phyloP scores from a whole-genome alignment of 441 rosid species.

The Populus trichocarpa region DNA sequence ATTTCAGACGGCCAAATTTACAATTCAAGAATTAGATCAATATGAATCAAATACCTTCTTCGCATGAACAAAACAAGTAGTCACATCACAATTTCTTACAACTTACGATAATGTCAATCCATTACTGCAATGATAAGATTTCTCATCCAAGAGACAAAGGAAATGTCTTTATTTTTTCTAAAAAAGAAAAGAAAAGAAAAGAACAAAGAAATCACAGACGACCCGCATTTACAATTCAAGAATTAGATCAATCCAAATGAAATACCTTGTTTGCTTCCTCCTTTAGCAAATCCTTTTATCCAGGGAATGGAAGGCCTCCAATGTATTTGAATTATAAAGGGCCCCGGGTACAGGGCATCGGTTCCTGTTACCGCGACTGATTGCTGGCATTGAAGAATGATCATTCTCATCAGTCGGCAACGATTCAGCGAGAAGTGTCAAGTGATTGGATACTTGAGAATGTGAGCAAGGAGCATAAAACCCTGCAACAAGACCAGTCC shows the following conservation, averaged over 20 bases:
- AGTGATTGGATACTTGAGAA: constrained; percentile 64
- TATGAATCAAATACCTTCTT: not conserved
- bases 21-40: not conserved
- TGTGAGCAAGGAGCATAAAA: constrained; percentile 93
- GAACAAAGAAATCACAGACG: not conserved
- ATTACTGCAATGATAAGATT: not conserved
- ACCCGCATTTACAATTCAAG: not conserved
- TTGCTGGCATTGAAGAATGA: constrained; percentile 23
- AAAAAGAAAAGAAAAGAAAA: no score
- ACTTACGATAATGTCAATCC: not conserved
- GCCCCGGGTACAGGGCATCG: constrained; percentile 77
- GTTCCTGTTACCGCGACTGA: constrained; percentile 55
- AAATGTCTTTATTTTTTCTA: not conserved
- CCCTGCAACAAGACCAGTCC: constrained; percentile 39
- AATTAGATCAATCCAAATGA: not conserved
- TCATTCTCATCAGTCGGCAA: constrained; percentile 42
- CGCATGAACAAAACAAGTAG: not conserved
- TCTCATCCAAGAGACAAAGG: not conserved
- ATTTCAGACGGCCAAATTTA: not conserved
- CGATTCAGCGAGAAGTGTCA: constrained; percentile 70
- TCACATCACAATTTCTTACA: not conserved
- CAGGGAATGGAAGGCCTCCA: constrained; percentile 59
- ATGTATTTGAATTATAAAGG: constrained; percentile 73
- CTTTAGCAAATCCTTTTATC: constrained; percentile 63
- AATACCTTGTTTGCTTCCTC: constrained; percentile 69